phyloP scores from a whole-genome alignment of 2,329 filamentous ascomycete genomes.

The Aspergillus eucalypticola region DNA sequence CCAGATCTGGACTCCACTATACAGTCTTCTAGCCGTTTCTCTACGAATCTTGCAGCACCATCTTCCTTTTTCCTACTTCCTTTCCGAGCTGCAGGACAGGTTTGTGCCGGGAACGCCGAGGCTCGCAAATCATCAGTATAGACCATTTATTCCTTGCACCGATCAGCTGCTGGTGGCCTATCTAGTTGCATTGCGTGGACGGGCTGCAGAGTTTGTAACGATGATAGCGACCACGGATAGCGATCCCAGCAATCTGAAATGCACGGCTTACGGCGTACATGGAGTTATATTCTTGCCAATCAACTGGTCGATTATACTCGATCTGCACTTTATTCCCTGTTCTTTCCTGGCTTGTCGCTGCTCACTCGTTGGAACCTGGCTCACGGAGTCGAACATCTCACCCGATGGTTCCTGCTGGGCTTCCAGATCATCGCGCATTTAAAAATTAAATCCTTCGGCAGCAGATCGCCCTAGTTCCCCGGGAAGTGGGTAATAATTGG shows the following conservation, averaged over 20 bases:
- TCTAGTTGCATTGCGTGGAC: background rate
- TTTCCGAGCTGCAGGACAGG: background rate
- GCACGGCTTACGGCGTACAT: background rate
- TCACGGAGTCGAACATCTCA: background rate
- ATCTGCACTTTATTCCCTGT: background rate
- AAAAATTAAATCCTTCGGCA: background rate
- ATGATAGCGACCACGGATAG: background rate
- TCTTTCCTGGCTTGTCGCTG: background rate
- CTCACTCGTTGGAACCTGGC: background rate
- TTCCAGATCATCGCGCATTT: background rate
- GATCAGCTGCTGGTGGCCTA: background rate
- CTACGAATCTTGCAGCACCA: conserved; percentile 5
- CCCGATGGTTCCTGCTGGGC: background rate
- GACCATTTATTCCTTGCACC: background rate
- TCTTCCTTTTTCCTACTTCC: background rate
- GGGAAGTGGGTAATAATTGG: background rate
- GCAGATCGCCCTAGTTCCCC: conserved; percentile 2
- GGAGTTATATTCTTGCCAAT: background rate
- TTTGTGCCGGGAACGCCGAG: background rate
- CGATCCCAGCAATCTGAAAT: background rate
- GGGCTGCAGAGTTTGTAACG: background rate
- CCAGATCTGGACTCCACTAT: conserved; percentile 2
- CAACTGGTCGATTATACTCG: background rate
- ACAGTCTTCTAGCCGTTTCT: conserved; percentile 5
- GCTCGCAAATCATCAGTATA: background rate